Evolutionary conservation across 345 rosid species (phyloP).

Genomic region (Boechera divaricarpa): DNA sequence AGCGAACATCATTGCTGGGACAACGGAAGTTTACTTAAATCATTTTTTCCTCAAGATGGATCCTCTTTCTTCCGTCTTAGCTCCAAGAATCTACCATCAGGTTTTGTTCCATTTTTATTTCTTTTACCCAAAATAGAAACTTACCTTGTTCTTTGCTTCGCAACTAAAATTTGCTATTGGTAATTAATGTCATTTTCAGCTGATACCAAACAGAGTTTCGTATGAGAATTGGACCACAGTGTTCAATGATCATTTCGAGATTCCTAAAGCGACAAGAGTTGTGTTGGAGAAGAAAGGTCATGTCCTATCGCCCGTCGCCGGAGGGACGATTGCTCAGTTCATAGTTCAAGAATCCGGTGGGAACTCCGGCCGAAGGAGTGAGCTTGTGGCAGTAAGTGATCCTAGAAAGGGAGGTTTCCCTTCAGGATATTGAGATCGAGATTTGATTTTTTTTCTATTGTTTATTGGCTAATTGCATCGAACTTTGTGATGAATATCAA

Average conservation of each 20-base stretch:
- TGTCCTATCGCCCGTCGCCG: slow-evolving; percentile 45
- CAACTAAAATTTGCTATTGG: not conserved
- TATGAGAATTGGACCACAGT: slow-evolving; percentile 69
- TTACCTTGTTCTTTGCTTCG: not conserved
- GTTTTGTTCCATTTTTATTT: slow-evolving; percentile 32
- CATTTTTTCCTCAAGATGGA: slow-evolving; percentile 62
- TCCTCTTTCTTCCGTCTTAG: slow-evolving; percentile 61
- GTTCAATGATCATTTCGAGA: slow-evolving; percentile 53
- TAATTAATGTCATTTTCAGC: slow-evolving; percentile 39
- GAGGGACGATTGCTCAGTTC: slow-evolving; percentile 56
- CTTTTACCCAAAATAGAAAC: not conserved
- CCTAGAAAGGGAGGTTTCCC: slow-evolving; percentile 74
- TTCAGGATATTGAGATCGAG: slow-evolving; percentile 52
- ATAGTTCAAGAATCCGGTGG: slow-evolving; percentile 49
- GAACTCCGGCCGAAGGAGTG: slow-evolving; percentile 21
- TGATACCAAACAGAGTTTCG: slow-evolving; percentile 52
- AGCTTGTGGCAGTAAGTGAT: slow-evolving; percentile 63
- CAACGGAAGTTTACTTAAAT: slow-evolving; percentile 60
- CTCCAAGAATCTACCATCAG: slow-evolving; percentile 70
- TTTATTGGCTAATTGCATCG: not conserved
- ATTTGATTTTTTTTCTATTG: not conserved
- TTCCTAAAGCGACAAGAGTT: slow-evolving; percentile 46
- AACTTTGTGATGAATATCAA: not conserved
- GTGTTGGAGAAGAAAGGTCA: slow-evolving; percentile 56
- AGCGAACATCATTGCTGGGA: slow-evolving; percentile 58